A percentile compares a stretch with the other conserved stretches of the same genome.
phyloP scores from a whole-genome alignment of 148 eudicot species.

The Cornus kousa region DNA sequence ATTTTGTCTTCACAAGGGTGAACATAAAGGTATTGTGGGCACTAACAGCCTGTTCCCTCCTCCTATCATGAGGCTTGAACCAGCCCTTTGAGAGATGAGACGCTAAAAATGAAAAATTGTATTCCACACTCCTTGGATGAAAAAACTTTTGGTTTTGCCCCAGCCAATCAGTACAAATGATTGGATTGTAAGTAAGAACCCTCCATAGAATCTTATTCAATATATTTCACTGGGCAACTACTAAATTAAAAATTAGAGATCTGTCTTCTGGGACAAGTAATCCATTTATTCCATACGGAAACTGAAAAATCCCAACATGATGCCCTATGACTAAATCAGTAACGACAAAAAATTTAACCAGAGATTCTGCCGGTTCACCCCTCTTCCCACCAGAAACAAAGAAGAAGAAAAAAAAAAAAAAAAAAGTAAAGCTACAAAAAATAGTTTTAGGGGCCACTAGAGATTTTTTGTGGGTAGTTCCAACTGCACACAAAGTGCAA shows the following conservation, averaged over 20 bases:
- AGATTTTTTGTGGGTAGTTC: too few species aligned
- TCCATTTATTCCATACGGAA: background rate
- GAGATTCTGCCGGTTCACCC: background rate
- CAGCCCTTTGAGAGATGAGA: background rate
- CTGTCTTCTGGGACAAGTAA: background rate
- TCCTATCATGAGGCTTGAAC: background rate
- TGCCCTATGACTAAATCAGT: background rate
- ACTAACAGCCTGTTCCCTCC: background rate
- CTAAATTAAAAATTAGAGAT: background rate
- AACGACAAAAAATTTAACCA: too few species aligned
- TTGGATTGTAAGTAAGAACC: background rate
- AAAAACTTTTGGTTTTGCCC: too few species aligned
- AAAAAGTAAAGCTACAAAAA: background rate
- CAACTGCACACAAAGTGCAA: too few species aligned
- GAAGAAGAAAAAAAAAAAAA: background rate
- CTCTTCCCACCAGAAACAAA: background rate
- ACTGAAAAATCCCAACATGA: background rate
- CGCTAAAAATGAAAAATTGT: too few species aligned
- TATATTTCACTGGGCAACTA: background rate
- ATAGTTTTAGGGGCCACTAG: too few species aligned
- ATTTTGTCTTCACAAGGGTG: background rate
- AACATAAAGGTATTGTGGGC: background rate
- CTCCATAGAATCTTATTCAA: background rate
- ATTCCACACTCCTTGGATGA: too few species aligned
- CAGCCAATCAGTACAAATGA: too few species aligned